These are phyloP conservation scores for Pseudocohnilembus persalinus DNA, from an alignment of 169 alveolate species.

Conservation along the genomic window DNA sequence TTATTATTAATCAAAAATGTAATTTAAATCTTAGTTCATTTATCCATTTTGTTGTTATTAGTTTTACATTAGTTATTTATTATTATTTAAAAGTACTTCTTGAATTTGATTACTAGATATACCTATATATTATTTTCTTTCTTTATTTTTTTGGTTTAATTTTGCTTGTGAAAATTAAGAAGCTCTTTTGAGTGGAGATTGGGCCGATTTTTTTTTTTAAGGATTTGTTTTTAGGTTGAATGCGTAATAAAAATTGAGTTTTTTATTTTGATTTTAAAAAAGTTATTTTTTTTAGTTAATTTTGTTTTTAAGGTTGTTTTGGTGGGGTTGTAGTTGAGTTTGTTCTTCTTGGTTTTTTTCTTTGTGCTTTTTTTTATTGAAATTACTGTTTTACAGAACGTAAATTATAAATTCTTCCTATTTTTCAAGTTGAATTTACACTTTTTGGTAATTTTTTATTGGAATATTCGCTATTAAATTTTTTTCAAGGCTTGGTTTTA, in stretches of 20 bases:
- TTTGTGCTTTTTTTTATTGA: too few species aligned
- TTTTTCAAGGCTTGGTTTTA: neutral
- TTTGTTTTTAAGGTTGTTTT: too few species aligned
- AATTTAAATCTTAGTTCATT: neutral
- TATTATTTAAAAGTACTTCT: neutral
- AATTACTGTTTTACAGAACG: neutral
- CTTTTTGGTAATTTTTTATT: neutral
- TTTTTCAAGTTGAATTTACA: neutral
- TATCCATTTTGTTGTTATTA: neutral
- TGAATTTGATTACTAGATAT: neutral
- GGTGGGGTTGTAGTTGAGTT: neutral
- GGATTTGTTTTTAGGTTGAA: neutral
- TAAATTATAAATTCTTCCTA: neutral
- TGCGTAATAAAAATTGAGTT: neutral
- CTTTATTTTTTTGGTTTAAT: too few species aligned
- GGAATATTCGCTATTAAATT: neutral
- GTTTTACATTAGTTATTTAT: neutral
- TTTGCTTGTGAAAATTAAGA: too few species aligned
- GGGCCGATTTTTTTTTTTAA: neutral
- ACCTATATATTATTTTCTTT: neutral
- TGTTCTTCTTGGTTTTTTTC: neutral
- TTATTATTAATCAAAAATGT: too few species aligned
- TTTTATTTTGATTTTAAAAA: too few species aligned
- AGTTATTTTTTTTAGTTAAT: too few species aligned
- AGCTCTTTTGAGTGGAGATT: neutral